phyloP scores from a whole-genome alignment of 108 stramenopile species.

The Nitzschia inconspicua region DNA sequence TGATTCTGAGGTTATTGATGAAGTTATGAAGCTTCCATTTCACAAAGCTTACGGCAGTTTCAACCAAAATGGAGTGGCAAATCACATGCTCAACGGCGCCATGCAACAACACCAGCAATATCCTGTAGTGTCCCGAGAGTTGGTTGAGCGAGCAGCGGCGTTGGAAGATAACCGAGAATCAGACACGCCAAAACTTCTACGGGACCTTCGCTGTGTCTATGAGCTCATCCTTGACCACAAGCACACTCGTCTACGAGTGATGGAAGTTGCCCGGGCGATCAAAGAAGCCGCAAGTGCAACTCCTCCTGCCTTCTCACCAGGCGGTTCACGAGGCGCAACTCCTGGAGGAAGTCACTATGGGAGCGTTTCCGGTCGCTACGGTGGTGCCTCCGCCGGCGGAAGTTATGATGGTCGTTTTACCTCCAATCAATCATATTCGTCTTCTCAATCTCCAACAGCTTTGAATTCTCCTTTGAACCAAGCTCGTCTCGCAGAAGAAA shows the following conservation, averaged over 20 bases:
- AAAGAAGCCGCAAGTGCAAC: slow-evolving; percentile 89
- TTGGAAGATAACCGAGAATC: slow-evolving; percentile 80
- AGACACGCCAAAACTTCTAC: slow-evolving; percentile 76
- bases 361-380: slow-evolving; percentile 32
- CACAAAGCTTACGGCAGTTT: slow-evolving; percentile 65
- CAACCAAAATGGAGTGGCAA: slow-evolving; percentile 21
- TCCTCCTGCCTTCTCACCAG: slow-evolving; percentile 86
- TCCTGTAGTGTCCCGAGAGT: slow-evolving; percentile 67
- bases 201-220: slow-evolving; percentile 93
- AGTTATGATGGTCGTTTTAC: slow-evolving; percentile 45
- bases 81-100: slow-evolving; percentile 38
- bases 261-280: slow-evolving; percentile 90
- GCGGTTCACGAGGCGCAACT: slow-evolving; percentile 81
- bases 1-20: slow-evolving; percentile 88
- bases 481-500: slow-evolving; percentile 74
- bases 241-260: slow-evolving; percentile 90
- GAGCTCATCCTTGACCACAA: slow-evolving; percentile 97
- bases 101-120: slow-evolving; percentile 46
- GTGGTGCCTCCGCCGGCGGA: slow-evolving; percentile 21
- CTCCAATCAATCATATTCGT: slow-evolving; percentile 31
- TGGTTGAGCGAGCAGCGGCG: slow-evolving; percentile 78
- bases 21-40: slow-evolving; percentile 87
- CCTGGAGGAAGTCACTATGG: slow-evolving; percentile 66
- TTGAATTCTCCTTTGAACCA: slow-evolving; percentile 37
- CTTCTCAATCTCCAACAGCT: slow-evolving; percentile 44